Evolutionary conservation across 805 yeast species (phyloP).

Genomic region (Yamadazyma sp.): DNA sequence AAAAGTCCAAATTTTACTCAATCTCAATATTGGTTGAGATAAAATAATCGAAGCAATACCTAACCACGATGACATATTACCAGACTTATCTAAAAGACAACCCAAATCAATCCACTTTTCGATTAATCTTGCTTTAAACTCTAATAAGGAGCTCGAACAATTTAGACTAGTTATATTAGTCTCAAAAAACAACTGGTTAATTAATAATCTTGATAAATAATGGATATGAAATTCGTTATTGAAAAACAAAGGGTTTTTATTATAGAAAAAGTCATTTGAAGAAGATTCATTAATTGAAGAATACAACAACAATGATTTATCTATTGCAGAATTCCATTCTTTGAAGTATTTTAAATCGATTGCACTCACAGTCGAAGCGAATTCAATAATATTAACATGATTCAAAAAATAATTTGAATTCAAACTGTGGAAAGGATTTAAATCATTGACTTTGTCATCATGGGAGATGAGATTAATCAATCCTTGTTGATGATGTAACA

Average conservation of each 20-base stretch:
- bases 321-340: slow-evolving; percentile 77
- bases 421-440: slow-evolving; percentile 24
- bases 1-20: slow-evolving; percentile 69
- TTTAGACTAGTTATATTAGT: slow-evolving; percentile 16
- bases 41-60: slow-evolving; percentile 83
- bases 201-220: slow-evolving; percentile 68
- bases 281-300: slow-evolving; percentile 32
- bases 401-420: slow-evolving; percentile 52
- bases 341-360: slow-evolving; percentile 65
- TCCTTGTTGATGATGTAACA: slow-evolving; percentile 48
- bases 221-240: slow-evolving; percentile 66
- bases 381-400: slow-evolving; percentile 43
- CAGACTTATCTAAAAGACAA: slow-evolving; percentile 66
- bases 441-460: slow-evolving; percentile 8
- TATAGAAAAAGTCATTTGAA: slow-evolving; percentile 35
- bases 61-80: slow-evolving; percentile 94
- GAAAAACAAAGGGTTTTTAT: slow-evolving; percentile 73
- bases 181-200: slow-evolving; percentile 66
- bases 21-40: slow-evolving; percentile 75
- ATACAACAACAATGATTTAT: slow-evolving; percentile 70
- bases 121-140: slow-evolving; percentile 59
- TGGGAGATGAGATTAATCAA: slow-evolving; percentile 27
- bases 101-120: slow-evolving; percentile 88
- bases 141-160: slow-evolving; percentile 21
- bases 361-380: slow-evolving; percentile 63